phyloP scores from a whole-genome alignment of 2,329 filamentous ascomycete species.

The Phialophora verrucosa region DNA sequence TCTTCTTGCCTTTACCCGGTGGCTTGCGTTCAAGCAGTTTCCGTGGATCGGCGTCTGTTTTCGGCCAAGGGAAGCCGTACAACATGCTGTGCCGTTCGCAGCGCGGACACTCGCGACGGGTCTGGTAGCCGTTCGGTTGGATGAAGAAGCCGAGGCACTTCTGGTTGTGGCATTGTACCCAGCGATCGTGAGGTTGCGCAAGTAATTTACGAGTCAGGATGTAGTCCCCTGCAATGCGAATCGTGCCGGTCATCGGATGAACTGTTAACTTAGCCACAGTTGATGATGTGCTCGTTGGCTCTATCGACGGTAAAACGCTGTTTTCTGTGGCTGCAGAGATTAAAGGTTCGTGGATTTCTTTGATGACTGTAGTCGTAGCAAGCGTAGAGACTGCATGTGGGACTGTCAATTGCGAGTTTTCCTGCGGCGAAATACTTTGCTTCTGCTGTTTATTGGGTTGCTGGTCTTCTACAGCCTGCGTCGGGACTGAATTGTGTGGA shows the following conservation, averaged over 20 bases:
- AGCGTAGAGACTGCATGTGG: conserved; percentile 35
- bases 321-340: conserved; percentile 9
- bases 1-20: conserved; percentile 30
- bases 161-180: conserved; percentile 81
- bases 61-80: conserved; percentile 95
- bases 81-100: conserved; percentile 96
- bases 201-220: conserved; percentile 78
- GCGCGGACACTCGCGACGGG: conserved; percentile 81
- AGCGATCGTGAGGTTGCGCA: conserved; percentile 75
- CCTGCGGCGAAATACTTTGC: not conserved
- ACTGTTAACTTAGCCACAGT: conserved; percentile 33
- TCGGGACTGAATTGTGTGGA: not conserved
- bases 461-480: not conserved
- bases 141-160: conserved; percentile 79
- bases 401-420: not conserved
- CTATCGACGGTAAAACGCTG: conserved; percentile 38
- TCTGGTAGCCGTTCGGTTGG: conserved; percentile 85
- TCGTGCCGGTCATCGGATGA: conserved; percentile 42
- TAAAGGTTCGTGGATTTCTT: conserved; percentile 21
- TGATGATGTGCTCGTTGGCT: conserved; percentile 33
- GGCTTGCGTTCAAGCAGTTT: conserved; percentile 36
- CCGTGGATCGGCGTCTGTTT: conserved; percentile 74
- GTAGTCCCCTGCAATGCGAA: conserved; percentile 76
- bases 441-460: not conserved
- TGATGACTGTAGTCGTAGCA: conserved; percentile 34